Evolutionary conservation across 2,329 filamentous ascomycete genomes (phyloP).

Genomic region (Thelonectria discophora): DNA sequence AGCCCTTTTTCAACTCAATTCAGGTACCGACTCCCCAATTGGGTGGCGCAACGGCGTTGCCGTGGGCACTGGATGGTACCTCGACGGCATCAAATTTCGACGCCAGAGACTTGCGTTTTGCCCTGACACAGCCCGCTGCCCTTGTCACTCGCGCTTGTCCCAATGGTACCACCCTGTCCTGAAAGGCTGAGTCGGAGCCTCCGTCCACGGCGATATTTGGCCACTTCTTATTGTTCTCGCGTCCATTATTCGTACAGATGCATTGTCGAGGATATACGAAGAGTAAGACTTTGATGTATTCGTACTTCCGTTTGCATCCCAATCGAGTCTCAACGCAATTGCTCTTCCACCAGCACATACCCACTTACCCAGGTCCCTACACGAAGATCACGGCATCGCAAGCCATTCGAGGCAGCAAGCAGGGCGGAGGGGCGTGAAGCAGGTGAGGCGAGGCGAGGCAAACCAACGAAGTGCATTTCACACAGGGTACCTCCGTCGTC

Average conservation of each 20-base stretch:
- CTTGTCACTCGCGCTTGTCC: conserved; percentile 27
- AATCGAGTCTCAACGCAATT: not conserved
- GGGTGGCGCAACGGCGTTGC: conserved; percentile 35
- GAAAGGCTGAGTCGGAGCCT: conserved; percentile 6
- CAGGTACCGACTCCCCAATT: conserved; percentile 26
- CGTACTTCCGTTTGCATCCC: not conserved
- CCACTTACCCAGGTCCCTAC: not conserved
- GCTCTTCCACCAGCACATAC: not conserved
- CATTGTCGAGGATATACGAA: too few species aligned
- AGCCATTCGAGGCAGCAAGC: conserved; percentile 16
- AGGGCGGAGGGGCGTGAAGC: conserved; percentile 11
- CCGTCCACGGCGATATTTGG: not conserved
- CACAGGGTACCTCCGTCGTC: not conserved
- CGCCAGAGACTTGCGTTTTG: conserved; percentile 19
- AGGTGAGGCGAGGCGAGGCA: conserved; percentile 18
- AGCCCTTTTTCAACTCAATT: not conserved
- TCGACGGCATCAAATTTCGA: conserved; percentile 8
- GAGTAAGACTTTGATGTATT: too few species aligned
- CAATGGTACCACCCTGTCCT: conserved; percentile 9
- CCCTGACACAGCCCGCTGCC: conserved; percentile 21
- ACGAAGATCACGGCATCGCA: conserved; percentile 39
- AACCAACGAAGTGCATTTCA: conserved; percentile 4
- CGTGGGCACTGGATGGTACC: conserved; percentile 25
- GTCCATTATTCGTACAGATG: too few species aligned
- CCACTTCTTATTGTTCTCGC: not conserved